These are phyloP conservation scores for Kickxella alabastrina DNA, from an alignment of 192 early-diverging fungal genomes.

Conservation along the genomic window DNA sequence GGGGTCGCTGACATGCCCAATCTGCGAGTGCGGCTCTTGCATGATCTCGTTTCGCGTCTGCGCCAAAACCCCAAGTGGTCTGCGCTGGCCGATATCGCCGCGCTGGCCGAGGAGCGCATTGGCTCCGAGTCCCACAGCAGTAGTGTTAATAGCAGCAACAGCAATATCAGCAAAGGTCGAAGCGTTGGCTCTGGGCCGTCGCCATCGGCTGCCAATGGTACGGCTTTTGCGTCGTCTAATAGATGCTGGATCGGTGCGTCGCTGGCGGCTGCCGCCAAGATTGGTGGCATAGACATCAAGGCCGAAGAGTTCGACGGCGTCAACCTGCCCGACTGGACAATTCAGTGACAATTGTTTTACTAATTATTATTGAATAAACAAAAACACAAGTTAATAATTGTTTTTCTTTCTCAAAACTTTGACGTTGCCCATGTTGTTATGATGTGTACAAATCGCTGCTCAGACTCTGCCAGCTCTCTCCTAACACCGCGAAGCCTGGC, in stretches of 20 bases:
- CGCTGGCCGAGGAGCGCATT: slow-evolving; percentile 51
- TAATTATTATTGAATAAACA: no score
- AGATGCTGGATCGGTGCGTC: slow-evolving; percentile 82
- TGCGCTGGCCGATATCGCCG: slow-evolving; percentile 51
- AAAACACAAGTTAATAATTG: background rate
- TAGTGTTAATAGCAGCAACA: no score
- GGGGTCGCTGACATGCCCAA: slow-evolving; percentile 74
- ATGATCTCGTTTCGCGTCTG: slow-evolving; percentile 58
- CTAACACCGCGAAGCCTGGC: slow-evolving; percentile 11
- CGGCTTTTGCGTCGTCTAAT: slow-evolving; percentile 66
- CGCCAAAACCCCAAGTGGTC: slow-evolving; percentile 51
- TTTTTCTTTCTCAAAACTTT: slow-evolving; percentile 10
- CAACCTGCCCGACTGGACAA: slow-evolving; percentile 65
- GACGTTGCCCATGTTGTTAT: slow-evolving; percentile 21
- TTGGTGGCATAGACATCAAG: slow-evolving; percentile 62
- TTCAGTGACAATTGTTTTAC: background rate
- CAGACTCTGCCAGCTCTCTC: slow-evolving; percentile 17
- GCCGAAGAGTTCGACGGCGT: slow-evolving; percentile 63
- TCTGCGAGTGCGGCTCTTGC: slow-evolving; percentile 57
- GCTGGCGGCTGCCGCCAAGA: slow-evolving; percentile 69
- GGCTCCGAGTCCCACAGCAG: no score
- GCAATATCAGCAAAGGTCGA: no score
- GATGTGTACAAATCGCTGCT: slow-evolving; percentile 8
- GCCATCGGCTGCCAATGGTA: slow-evolving; percentile 35
- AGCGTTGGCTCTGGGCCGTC: no score